Evolutionary conservation across 2,329 filamentous ascomycete species (phyloP), one percentile per base, ranked within the genome.

Genomic region (Curvularia sp.): DNA sequence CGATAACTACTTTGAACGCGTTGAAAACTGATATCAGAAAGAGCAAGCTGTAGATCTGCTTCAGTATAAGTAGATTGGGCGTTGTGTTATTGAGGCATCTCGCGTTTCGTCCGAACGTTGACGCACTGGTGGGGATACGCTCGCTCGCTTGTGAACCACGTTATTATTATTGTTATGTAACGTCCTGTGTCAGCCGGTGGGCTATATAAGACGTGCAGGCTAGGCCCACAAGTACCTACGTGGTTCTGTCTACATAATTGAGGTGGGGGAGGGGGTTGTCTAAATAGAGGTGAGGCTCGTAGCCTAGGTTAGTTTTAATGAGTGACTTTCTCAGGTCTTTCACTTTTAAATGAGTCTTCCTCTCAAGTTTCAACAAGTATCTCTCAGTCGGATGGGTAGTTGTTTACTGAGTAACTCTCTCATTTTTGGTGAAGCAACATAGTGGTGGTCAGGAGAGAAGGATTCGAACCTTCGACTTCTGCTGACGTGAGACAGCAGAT

Each of bases 11-110:
- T 55, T 52, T 25, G 19, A 49, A 49, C 19, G 4, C 41, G 41
- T 8, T 55, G 27, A 3, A 5, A 41, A 36, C 28, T 2, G 13
- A 55, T 55, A 53, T 55, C 28, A 36, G 9, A 55, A 27, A 59
- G 23, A 38, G 57, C 48, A 55, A 59, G 47, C 27, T 55, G 34
- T 34, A 59, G 8, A 27, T 55, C 41, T 48, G 13, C 41, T 53
- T 59, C 34, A 55, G 47, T 45, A 49, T 55, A 55, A 25, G 38
- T 21, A 18, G 0, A 36, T 10, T 13, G 36, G 15, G 32, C 10
- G 28, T 55, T 19, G 23, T 15, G 47, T 55, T 55, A 52, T 55
- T 55, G 48, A 21, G 39, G 39, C 51, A 55, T 59, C 13, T 47
- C 34, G 41, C 43, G 46, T 41, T 28, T 34, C n/a, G 25, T 46